Conservation (phyloP, 1,139 yeast species). For the Magnusiomyces tetraspermus region DNA sequence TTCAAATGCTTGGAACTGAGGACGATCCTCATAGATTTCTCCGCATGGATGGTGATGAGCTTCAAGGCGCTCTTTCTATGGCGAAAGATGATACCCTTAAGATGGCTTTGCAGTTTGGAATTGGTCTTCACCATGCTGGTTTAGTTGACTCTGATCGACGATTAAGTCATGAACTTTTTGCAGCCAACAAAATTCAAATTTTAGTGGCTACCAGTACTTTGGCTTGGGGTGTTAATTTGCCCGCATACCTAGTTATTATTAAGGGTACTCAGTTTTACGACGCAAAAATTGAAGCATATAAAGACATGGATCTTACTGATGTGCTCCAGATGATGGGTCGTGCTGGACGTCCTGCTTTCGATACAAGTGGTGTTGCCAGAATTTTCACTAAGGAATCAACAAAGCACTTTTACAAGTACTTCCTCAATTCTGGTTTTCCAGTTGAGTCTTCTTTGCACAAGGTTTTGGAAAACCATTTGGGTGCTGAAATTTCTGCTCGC, state of each 20-base stretch:
- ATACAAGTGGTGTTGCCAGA: conserved; percentile 90
- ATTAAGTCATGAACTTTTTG: conserved; percentile 78
- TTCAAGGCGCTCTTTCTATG: conserved; percentile 48
- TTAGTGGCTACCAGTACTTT: conserved; percentile 89
- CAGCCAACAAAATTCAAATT: conserved; percentile 76
- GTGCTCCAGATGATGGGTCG: conserved; percentile 85
- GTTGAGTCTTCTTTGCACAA: conserved; percentile 93
- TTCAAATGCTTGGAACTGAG: conserved; percentile 91
- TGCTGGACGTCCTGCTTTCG: conserved; percentile 96
- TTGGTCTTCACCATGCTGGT: conserved; percentile 97
- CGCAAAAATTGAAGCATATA: conserved; percentile 67
- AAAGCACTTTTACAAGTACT: conserved; percentile 87
- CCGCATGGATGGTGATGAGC: conserved; percentile 66
- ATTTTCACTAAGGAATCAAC: conserved; percentile 89
- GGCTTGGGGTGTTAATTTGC: conserved; percentile 96
- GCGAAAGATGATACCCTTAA: conserved; percentile 87
- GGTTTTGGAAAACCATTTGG: conserved; percentile 86
- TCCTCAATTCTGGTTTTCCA: conserved; percentile 90
- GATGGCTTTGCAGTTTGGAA: conserved; percentile 83
- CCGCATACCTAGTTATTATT: conserved; percentile 87
- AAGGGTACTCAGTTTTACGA: conserved; percentile 90
- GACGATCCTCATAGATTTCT: conserved; percentile 84
- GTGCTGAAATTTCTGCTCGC: conserved; percentile 91
- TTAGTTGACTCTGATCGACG: conserved; percentile 82
- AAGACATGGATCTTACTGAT: conserved; percentile 89